Conservation (phyloP, 75 land plant genomes). For the Sequoiadendron giganteum region DNA sequence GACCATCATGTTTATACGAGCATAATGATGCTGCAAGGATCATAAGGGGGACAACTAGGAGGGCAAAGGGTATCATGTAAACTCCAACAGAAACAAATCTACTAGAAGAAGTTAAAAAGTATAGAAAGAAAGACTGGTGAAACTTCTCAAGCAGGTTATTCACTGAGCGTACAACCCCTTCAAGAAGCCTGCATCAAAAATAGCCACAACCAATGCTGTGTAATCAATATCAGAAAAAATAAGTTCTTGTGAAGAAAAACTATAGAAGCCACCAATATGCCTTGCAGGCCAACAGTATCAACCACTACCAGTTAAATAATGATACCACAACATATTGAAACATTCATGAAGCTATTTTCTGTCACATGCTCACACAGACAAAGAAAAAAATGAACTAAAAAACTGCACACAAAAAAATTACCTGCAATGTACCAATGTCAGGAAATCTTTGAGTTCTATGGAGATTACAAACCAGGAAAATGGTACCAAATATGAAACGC, state of each 20-base stretch:
- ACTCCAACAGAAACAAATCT: conserved; percentile 89
- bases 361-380: not conserved
- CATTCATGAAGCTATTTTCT: not conserved
- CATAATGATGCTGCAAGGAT: conserved; percentile 79
- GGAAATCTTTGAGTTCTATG: not conserved
- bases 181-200: conserved; percentile 68
- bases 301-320: not conserved
- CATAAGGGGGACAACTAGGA: conserved; percentile 81
- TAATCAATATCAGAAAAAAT: not conserved
- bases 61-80: conserved; percentile 83
- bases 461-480: not conserved
- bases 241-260: not conserved
- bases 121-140: conserved; percentile 95
- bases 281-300: not conserved
- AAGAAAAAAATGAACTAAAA: not conserved
- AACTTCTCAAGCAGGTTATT: conserved; percentile 97
- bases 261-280: not conserved
- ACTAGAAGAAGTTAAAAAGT: conserved; percentile 70
- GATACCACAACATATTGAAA: not conserved
- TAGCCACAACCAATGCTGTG: not conserved
- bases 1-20: conserved; percentile 15
- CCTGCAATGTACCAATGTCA: not conserved
- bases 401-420: not conserved
- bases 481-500: not conserved
- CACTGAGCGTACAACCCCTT: conserved; percentile 90